Conservation (phyloP, 371 early-diverging fungal genomes). For the Blakeslea trispora region DNA sequence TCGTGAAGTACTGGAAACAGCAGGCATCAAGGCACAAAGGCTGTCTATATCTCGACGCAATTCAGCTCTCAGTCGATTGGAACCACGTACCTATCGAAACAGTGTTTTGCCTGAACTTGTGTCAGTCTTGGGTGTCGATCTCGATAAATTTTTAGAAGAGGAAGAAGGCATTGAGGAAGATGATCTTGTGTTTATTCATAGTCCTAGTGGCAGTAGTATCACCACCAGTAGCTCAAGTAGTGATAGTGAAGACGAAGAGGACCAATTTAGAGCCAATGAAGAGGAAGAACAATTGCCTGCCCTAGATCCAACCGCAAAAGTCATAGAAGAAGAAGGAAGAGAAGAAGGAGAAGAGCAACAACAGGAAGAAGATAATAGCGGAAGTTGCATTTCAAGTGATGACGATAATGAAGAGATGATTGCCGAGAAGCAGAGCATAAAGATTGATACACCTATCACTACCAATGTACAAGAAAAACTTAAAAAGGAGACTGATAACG, state of each 20-base stretch:
- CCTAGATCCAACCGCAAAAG: too few relatives aligned
- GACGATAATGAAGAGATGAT: neutral
- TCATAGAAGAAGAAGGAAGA: too few relatives aligned
- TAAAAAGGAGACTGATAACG: neutral
- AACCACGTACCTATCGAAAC: conserved; percentile 36
- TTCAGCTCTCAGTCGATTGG: conserved; percentile 23
- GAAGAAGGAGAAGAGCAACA: too few relatives aligned
- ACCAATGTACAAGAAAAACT: neutral
- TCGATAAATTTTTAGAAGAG: conserved; percentile 49
- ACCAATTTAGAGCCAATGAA: too few relatives aligned
- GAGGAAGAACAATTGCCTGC: too few relatives aligned
- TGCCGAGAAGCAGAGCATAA: neutral
- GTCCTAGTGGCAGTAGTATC: conserved; percentile 6
- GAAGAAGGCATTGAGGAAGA: conserved; percentile 58
- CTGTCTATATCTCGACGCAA: conserved; percentile 46
- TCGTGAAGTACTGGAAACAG: conserved; percentile 50
- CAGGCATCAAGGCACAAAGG: conserved; percentile 52
- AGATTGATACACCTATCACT: neutral
- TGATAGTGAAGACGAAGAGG: neutral
- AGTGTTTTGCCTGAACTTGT: conserved; percentile 54
- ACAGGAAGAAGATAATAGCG: too few relatives aligned
- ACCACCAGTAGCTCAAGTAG: conserved; percentile 8
- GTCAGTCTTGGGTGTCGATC: conserved; percentile 49
- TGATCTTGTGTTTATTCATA: conserved; percentile 13
- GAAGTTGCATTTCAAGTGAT: too few relatives aligned